A percentile compares a stretch with the other conserved stretches of the same genome.
phyloP scores from a whole-genome alignment of 352 stramenopile species.

The Phytophthora ramorum region DNA sequence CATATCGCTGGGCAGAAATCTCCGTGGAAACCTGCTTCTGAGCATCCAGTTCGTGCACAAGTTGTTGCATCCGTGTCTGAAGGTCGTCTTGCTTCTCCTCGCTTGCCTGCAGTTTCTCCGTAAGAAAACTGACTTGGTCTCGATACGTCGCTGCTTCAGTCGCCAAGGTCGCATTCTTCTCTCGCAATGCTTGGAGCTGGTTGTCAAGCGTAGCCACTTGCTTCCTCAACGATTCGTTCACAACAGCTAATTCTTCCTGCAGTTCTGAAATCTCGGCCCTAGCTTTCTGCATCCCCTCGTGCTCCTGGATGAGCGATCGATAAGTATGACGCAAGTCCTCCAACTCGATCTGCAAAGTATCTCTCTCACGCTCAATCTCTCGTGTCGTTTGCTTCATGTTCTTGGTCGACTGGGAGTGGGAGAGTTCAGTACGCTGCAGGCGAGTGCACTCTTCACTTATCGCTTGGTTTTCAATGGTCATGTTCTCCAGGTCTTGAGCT shows the following conservation, averaged over 20 bases:
- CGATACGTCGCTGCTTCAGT: conserved; percentile 69
- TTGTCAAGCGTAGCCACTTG: conserved; percentile 68
- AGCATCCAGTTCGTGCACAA: conserved; percentile 56
- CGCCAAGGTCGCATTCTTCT: conserved; percentile 64
- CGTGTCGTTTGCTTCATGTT: conserved; percentile 65
- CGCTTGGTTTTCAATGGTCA: conserved; percentile 88
- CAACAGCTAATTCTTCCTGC: conserved; percentile 61
- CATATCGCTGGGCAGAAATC: conserved; percentile 82
- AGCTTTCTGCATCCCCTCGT: conserved; percentile 72
- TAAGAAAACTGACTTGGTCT: conserved; percentile 85
- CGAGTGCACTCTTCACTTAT: conserved; percentile 83
- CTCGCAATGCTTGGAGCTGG: conserved; percentile 52
- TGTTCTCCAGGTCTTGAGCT: conserved; percentile 85
- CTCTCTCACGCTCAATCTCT: conserved; percentile 69
- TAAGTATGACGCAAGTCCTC: conserved; percentile 83
- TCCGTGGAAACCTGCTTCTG: conserved; percentile 79
- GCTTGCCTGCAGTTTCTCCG: conserved; percentile 67
- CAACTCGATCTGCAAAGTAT: conserved; percentile 77
- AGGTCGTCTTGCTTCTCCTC: conserved; percentile 63
- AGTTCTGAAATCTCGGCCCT: conserved; percentile 58
- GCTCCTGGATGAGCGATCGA: conserved; percentile 71
- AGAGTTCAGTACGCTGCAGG: conserved; percentile 62
- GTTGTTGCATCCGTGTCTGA: conserved; percentile 59
- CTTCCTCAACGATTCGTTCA: conserved; percentile 75
- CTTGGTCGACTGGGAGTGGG: conserved; percentile 55